Base-by-base conservation (phyloP, 352 stramenopile genomes). In the Pythium rhizo-oryzae region DNA sequence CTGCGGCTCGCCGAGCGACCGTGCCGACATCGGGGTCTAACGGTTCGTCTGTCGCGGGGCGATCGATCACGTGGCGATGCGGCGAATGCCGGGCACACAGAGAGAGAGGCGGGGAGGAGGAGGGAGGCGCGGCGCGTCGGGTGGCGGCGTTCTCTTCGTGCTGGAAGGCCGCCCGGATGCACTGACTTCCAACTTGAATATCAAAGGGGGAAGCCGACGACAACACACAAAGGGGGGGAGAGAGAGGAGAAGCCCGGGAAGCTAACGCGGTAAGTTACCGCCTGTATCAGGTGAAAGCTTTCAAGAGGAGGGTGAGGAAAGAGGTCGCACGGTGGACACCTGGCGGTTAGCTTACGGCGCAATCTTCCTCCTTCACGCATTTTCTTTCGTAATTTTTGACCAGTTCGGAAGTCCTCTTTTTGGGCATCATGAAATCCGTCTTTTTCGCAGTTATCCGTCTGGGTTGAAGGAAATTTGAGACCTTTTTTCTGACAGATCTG, bases 161-260 rank as follows among this genome's bases (percentile, higher is more conserved):
- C 41, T n/a, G 59, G 59, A 28, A 21, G 59, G 43, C 33, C 24
- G 19, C 41, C 35, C 15, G 15, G 41, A 21, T 47, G 46, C 57
- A 66, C 66, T 72, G 66, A 72, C 66, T 72, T 72, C 59, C 59
- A 72, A 72, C 66, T 72, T 72, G 66, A 72, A 71, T 71, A 66
- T 71, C 65, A 65, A 70, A 41, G 54, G 44, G 60, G 33, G 43
- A 33, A 19, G 33, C 5, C 33, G 23, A 41, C 30, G 51, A 37
- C 25, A 58, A 43, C 23, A 59, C 43, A 50, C 33, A 24, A 59
- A 46, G 8, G 43, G 58, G 46, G 49, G 51, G 51, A 19, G 39
- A 59, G 25, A 65, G 37, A 70, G 53, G 33, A 56, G 37, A 58
- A 60, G 61, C 30, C 55, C 19, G 39, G n/a, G 62, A 61, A 61